A percentile compares a stretch with the other conserved stretches of the same genome.
Evolutionary conservation across 1,284 basidiomycete species (phyloP).

Genomic region (Tilletia caries): DNA sequence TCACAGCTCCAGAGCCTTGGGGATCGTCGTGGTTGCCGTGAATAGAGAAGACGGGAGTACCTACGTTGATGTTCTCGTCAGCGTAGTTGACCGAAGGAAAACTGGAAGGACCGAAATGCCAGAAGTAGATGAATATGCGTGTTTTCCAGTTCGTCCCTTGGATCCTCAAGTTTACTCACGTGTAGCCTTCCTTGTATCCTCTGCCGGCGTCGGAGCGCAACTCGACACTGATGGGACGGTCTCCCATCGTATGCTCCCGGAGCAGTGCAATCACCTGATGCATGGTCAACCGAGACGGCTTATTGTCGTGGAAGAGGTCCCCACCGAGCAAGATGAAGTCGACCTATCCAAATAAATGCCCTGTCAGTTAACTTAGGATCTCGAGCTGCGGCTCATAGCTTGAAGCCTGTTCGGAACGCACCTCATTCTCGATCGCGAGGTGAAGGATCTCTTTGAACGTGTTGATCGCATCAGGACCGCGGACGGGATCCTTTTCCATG

Average conservation of each 20-base stretch:
- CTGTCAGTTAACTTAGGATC: neutral
- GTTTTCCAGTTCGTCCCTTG: too few species aligned
- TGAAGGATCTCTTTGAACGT: constrained; percentile 91
- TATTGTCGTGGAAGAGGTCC: constrained; percentile 96
- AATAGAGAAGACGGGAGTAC: constrained; percentile 94
- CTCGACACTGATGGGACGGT: constrained; percentile 82
- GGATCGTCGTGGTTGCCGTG: constrained; percentile 99
- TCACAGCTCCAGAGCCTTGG: constrained; percentile 83
- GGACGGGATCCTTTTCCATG: constrained; percentile 86
- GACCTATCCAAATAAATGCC: constrained; percentile 14
- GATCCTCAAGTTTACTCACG: constrained; percentile 60
- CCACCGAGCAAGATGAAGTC: constrained; percentile 74
- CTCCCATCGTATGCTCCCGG: constrained; percentile 83
- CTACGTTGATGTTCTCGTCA: constrained; percentile 90
- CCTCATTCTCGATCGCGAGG: constrained; percentile 80
- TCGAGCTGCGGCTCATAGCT: too few species aligned
- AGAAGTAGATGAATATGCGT: too few species aligned
- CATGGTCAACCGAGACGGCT: constrained; percentile 82
- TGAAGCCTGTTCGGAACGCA: constrained; percentile 45
- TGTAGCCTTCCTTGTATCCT: constrained; percentile 64
- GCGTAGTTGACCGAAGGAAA: constrained; percentile 98
- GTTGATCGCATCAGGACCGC: constrained; percentile 91
- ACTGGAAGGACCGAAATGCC: constrained; percentile 57
- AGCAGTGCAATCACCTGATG: constrained; percentile 71
- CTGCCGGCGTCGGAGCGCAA: constrained; percentile 83